These are phyloP conservation scores for Flaveria linearis DNA, from an alignment of 129 eudicot genomes.

Conservation along the genomic window DNA sequence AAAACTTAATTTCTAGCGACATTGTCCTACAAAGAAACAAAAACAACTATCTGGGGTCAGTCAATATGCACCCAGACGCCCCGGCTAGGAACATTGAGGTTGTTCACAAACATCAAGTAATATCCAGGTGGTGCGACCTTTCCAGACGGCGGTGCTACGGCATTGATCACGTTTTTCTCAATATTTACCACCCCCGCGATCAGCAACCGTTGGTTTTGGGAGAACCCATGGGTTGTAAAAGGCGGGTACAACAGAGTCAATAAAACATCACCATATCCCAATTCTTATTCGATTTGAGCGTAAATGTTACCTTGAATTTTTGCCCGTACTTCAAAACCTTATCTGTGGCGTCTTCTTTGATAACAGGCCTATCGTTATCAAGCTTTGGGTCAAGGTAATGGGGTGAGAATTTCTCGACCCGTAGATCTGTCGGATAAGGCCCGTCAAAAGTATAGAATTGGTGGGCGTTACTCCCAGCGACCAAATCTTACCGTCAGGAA, in stretches of 20 bases:
- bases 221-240: slow-evolving; percentile 74
- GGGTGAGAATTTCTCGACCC: slow-evolving; percentile 71
- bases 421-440: slow-evolving; percentile 59
- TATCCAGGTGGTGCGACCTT: slow-evolving; percentile 63
- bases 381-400: slow-evolving; percentile 58
- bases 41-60: slow-evolving; percentile 9
- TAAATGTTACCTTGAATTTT: slow-evolving; percentile 27
- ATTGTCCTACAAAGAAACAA: background rate
- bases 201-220: slow-evolving; percentile 61
- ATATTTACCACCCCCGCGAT: slow-evolving; percentile 10
- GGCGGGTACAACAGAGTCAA: slow-evolving; percentile 61
- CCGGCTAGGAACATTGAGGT: slow-evolving; percentile 56
- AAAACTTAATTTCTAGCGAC: background rate
- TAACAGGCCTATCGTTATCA: slow-evolving; percentile 29
- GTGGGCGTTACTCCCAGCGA: slow-evolving; percentile 72
- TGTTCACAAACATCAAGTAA: slow-evolving; percentile 56
- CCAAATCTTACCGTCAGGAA: slow-evolving; percentile 63
- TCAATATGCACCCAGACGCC: slow-evolving; percentile 71
- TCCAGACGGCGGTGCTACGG: slow-evolving; percentile 31
- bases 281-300: background rate
- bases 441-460: slow-evolving; percentile 38
- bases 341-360: slow-evolving; percentile 24
- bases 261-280: slow-evolving; percentile 29
- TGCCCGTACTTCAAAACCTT: slow-evolving; percentile 45
- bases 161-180: slow-evolving; percentile 11